Conservation (phyloP, 495 filamentous ascomycete genomes). For the Hypoxylon fragiforme region DNA sequence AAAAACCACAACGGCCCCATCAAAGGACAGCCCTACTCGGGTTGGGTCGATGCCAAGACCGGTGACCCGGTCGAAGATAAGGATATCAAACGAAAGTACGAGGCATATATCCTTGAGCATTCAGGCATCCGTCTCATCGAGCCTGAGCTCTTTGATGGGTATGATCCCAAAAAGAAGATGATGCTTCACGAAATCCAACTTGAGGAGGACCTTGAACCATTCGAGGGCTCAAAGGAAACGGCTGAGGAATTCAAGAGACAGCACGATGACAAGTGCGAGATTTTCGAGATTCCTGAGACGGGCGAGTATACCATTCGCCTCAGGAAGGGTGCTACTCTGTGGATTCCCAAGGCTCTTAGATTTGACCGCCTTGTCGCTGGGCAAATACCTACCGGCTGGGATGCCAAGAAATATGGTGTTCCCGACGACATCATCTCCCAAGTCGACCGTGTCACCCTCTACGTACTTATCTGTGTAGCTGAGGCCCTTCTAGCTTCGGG, state of each 20-base stretch:
- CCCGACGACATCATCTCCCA: constrained; percentile 97
- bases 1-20: constrained; percentile 98
- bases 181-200: constrained; percentile 97
- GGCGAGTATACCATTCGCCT: constrained; percentile 93
- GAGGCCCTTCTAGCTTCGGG: constrained; percentile 88
- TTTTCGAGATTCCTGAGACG: constrained; percentile 92
- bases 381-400: constrained; percentile 96
- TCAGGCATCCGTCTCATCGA: constrained; percentile 97
- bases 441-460: constrained; percentile 94
- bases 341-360: constrained; percentile 93
- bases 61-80: constrained; percentile 97
- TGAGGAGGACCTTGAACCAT: constrained; percentile 93
- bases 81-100: constrained; percentile 94
- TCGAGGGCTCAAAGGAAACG: constrained; percentile 95
- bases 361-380: constrained; percentile 98
- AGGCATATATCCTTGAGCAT: constrained; percentile 94
- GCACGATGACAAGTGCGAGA: constrained; percentile 95
- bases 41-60: constrained; percentile 95
- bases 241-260: constrained; percentile 96
- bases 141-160: constrained; percentile 94
- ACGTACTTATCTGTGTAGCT: constrained; percentile 88
- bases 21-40: constrained; percentile 94
- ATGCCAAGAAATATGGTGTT: constrained; percentile 91
- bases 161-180: constrained; percentile 98
- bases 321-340: constrained; percentile 89